These are phyloP conservation scores for Nakazawaea pomicola DNA, from an alignment of 805 yeast genomes.

Conservation along the genomic window DNA sequence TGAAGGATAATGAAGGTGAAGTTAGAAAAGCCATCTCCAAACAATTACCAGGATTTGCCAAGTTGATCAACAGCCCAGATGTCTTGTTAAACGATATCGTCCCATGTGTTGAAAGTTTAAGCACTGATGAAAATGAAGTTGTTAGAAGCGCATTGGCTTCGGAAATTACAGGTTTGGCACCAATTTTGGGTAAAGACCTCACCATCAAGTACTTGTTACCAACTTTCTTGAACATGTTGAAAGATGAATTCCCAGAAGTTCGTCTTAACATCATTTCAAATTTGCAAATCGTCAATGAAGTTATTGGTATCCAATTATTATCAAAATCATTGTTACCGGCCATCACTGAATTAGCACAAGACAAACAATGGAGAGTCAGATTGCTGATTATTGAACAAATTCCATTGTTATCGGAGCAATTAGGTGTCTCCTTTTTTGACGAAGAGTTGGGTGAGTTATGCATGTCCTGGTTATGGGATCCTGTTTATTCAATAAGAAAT, in stretches of 20 bases:
- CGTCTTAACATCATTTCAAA: slow-evolving; percentile 91
- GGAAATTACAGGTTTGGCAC: slow-evolving; percentile 81
- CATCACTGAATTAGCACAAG: slow-evolving; percentile 91
- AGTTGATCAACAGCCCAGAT: slow-evolving; percentile 36
- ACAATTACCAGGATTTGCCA: slow-evolving; percentile 76
- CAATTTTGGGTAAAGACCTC: slow-evolving; percentile 76
- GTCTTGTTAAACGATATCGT: slow-evolving; percentile 63
- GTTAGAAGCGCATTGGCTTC: slow-evolving; percentile 92
- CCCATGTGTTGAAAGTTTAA: slow-evolving; percentile 77
- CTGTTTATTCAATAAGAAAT: slow-evolving; percentile 91
- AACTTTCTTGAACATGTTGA: slow-evolving; percentile 85
- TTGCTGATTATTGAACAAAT: slow-evolving; percentile 95
- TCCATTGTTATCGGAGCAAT: slow-evolving; percentile 89
- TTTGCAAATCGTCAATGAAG: slow-evolving; percentile 86
- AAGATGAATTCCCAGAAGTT: slow-evolving; percentile 96
- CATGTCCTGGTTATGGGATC: slow-evolving; percentile 98
- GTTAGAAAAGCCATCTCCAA: slow-evolving; percentile 93
- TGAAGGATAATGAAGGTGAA: slow-evolving; percentile 94
- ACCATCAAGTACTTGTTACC: slow-evolving; percentile 84
- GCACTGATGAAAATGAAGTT: slow-evolving; percentile 87
- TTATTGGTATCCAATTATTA: slow-evolving; percentile 84
- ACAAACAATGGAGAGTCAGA: slow-evolving; percentile 96
- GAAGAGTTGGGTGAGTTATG: slow-evolving; percentile 87
- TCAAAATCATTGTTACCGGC: slow-evolving; percentile 92
- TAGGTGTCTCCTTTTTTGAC: slow-evolving; percentile 91